These are phyloP conservation scores for Nicotiana attenuata DNA, from an alignment of 257 asterid species.

Conservation along the genomic window DNA sequence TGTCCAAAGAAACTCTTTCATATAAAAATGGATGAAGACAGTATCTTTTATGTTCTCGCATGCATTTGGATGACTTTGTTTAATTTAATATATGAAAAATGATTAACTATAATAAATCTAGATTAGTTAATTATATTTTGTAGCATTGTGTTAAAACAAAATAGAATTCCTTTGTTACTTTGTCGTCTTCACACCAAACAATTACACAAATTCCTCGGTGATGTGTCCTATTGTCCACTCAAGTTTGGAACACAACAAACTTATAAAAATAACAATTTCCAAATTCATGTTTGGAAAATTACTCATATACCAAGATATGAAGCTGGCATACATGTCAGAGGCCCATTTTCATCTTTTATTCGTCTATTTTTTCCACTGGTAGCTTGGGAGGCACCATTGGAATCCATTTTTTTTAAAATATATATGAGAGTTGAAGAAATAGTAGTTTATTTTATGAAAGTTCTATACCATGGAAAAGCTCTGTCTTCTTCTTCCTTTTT, in stretches of 20 bases:
- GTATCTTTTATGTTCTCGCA: background rate
- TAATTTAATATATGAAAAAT: background rate
- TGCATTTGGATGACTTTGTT: background rate
- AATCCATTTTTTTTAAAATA: background rate
- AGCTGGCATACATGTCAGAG: background rate
- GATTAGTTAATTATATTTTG: background rate
- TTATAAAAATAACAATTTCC: background rate
- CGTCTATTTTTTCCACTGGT: background rate
- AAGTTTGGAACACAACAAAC: background rate
- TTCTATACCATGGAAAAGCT: background rate
- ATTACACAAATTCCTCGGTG: background rate
- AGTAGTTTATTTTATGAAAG: background rate
- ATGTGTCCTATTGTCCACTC: background rate
- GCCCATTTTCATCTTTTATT: background rate
- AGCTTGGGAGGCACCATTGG: background rate
- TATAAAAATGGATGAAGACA: background rate
- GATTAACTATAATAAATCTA: background rate
- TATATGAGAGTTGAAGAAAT: background rate
- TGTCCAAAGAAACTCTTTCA: background rate
- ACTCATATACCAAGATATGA: background rate
- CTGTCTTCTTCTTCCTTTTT: background rate
- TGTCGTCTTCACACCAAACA: slow-evolving; percentile 13
- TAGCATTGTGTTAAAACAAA: background rate
- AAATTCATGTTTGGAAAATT: background rate
- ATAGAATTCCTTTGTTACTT: background rate